Conservation (phyloP, 2,329 filamentous ascomycete species). For the Colletotrichum cereale region DNA sequence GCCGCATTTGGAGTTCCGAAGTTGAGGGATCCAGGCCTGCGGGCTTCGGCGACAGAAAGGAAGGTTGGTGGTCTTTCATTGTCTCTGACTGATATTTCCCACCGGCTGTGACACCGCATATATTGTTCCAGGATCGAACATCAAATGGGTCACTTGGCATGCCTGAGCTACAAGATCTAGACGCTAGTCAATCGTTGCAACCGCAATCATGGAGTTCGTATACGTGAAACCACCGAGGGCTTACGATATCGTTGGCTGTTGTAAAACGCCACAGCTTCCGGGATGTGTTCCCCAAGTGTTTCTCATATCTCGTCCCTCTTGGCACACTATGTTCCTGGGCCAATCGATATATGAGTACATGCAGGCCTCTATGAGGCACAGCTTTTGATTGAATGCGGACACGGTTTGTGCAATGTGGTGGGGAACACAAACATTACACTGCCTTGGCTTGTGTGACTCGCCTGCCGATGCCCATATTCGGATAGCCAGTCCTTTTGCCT, state of each 20-base stretch:
- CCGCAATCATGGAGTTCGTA: not conserved
- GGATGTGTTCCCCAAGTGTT: not conserved
- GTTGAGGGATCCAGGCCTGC: too few species aligned
- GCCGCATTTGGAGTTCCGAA: not conserved
- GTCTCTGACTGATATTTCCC: not conserved
- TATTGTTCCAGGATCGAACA: not conserved
- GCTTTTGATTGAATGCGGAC: not conserved
- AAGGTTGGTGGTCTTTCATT: too few species aligned
- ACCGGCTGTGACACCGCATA: not conserved
- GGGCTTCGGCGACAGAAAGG: not conserved
- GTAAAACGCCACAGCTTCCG: not conserved
- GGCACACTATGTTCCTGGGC: not conserved
- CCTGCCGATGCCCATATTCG: not conserved
- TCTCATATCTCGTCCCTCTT: not conserved
- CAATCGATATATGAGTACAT: not conserved
- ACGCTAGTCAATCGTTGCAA: not conserved
- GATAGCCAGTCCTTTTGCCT: too few species aligned
- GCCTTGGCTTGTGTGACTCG: conserved; percentile 10
- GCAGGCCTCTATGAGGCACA: not conserved
- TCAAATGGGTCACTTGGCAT: not conserved
- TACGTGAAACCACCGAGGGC: not conserved
- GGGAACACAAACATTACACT: conserved; percentile 15
- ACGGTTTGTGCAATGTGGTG: not conserved
- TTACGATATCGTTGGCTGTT: not conserved
- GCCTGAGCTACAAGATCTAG: not conserved